Evolutionary conservation across 2,329 filamentous ascomycete species (phyloP).

Genomic region (Lasiodiplodia gonubiensis): DNA sequence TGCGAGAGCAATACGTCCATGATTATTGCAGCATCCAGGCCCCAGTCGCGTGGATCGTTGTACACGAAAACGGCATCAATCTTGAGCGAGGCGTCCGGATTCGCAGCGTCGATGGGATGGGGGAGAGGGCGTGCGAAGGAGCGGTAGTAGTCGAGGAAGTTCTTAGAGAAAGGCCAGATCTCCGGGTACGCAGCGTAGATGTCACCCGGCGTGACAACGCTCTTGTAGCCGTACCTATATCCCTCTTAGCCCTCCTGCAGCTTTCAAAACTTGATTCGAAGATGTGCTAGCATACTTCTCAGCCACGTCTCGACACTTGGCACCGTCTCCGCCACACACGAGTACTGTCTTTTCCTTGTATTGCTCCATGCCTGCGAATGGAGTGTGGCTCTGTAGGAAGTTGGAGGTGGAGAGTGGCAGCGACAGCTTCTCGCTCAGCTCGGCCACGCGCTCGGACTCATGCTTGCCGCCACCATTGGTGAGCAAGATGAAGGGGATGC

Average conservation of each 20-base stretch:
- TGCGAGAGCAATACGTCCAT: conserved; percentile 81
- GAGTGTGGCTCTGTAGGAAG: conserved; percentile 91
- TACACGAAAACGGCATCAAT: conserved; percentile 93
- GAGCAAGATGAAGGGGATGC: conserved; percentile 89
- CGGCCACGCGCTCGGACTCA: conserved; percentile 73
- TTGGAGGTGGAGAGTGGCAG: conserved; percentile 69
- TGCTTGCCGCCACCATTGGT: conserved; percentile 93
- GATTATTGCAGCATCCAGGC: conserved; percentile 83
- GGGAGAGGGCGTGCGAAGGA: conserved; percentile 64
- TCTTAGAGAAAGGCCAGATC: conserved; percentile 78
- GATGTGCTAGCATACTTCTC: conserved; percentile 55
- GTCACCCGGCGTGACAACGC: conserved; percentile 84
- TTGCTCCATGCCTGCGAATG: conserved; percentile 70
- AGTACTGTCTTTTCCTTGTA: conserved; percentile 60
- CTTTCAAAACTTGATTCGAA: background rate
- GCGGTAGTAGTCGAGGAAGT: conserved; percentile 67
- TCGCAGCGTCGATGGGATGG: conserved; percentile 48
- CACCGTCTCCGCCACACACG: conserved; percentile 55
- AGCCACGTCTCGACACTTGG: conserved; percentile 73
- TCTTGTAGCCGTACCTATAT: conserved; percentile 72
- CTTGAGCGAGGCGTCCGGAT: conserved; percentile 61
- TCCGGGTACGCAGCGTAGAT: conserved; percentile 74
- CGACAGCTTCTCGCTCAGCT: conserved; percentile 70
- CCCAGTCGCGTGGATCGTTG: conserved; percentile 97
- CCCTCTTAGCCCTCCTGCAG: background rate